A percentile compares a stretch with the other conserved stretches of the same genome.
phyloP scores from a whole-genome alignment of 176 grass and related monocot genomes.

The Triticum timopheevii region DNA sequence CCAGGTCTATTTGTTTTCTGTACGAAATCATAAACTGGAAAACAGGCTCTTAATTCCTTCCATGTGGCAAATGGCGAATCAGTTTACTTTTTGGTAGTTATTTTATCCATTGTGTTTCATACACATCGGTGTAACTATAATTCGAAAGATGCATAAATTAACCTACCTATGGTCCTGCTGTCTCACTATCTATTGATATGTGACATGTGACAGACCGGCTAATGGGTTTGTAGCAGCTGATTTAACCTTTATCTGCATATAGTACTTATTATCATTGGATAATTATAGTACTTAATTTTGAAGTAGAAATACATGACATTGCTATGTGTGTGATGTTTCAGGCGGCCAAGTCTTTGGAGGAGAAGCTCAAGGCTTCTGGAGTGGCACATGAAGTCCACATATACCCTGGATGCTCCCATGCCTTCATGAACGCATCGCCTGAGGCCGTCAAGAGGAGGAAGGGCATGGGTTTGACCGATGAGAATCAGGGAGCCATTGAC shows the following conservation, averaged over 20 bases:
- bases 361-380: conserved; percentile 76
- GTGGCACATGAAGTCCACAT: conserved; percentile 72
- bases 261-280: neutral
- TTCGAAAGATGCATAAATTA: neutral
- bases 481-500: conserved; percentile 50
- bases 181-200: neutral
- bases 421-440: conserved; percentile 84
- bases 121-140: neutral
- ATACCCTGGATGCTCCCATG: conserved; percentile 73
- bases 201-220: neutral
- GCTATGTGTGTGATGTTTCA: conserved; percentile 28
- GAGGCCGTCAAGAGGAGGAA: conserved; percentile 84
- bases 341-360: conserved; percentile 84
- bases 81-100: neutral
- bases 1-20: neutral
- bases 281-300: neutral
- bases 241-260: neutral
- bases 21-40: neutral
- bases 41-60: neutral
- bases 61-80: neutral
- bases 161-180: neutral
- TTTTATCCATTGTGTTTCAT: neutral
- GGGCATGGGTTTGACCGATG: conserved; percentile 68
- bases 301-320: neutral
- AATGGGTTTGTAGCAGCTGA: neutral